Base-by-base conservation (phyloP, 176 grass and related monocot genomes). In the Lolium multiflorum region DNA sequence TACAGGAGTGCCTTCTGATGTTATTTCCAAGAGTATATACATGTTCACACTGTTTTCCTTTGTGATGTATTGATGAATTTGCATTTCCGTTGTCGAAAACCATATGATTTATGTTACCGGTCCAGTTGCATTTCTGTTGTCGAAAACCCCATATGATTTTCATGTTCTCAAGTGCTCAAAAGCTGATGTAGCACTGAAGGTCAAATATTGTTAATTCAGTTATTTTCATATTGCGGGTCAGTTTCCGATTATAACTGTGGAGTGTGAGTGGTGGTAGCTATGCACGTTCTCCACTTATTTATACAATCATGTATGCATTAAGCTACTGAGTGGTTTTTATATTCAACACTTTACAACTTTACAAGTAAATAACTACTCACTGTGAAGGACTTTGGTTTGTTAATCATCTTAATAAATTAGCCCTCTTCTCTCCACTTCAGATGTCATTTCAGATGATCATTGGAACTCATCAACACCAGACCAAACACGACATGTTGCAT, bases 221-320 rank as follows among this genome's bases (percentile, higher is more conserved):
- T n/a, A 41, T 52, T 71, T 39, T 15, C 50, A 38, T 54, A 81
- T 69, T 38, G 39, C 11, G 2, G 38, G 31, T 59, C 68, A 46
- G 11, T 49, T 74, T 61, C 2, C 71, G 18, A 49, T 76, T 68
- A 28, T 5, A 81, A 17, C 31, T 14, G 49, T 69, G 77, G 25
- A 76, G 65, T 68, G 12, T 1, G 4, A 41, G 59, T 77, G 78
- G 78, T 76, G 61, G 78, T 38, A 81, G 83, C 26, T 63, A 62
- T 21, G 0, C 54, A 77, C 55, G 31, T 78, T 78, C 70, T 83
- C 71, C 86, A 83, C 62, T 88, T 48, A 46, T n/a, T n/a, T n/a
- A n/a, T n/a, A n/a, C n/a, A 54, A 25, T 39, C 18, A 22, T 68
- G 18, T 4, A 52, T 48, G 41, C 70, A 8, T 73, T 48, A 22